Percentiles rank a stretch among this genome's conserved stretches.
Conservation (phyloP, 768 basidiomycete genomes). For the Leccinum broughii region DNA sequence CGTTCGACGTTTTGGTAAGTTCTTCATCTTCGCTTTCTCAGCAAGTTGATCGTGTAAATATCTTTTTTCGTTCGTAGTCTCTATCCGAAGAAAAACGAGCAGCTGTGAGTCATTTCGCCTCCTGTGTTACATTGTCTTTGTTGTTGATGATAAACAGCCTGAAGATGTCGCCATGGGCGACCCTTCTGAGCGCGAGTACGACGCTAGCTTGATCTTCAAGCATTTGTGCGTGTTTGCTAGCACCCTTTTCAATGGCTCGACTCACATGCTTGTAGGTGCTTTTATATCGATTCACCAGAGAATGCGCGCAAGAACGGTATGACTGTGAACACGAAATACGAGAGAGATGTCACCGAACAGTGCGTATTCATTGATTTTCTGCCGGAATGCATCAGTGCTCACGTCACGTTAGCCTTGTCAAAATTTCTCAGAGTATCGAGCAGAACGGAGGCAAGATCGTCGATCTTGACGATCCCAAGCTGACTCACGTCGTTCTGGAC, state of each 20-base stretch:
- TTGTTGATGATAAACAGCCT: slow-evolving; percentile 8
- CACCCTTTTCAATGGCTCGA: not conserved
- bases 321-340: slow-evolving; percentile 52
- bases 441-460: slow-evolving; percentile 75
- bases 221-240: slow-evolving; percentile 60
- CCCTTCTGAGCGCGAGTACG: slow-evolving; percentile 72
- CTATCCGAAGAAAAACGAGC: slow-evolving; percentile 6
- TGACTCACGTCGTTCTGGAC: slow-evolving; percentile 87
- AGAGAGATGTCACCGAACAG: slow-evolving; percentile 55
- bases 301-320: slow-evolving; percentile 72
- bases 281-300: slow-evolving; percentile 82
- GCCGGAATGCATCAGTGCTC: not conserved
- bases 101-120: not conserved
- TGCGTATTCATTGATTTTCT: slow-evolving; percentile 30
- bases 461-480: slow-evolving; percentile 68
- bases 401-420: slow-evolving; percentile 48
- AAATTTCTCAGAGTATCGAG: slow-evolving; percentile 51
- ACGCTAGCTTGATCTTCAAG: slow-evolving; percentile 74
- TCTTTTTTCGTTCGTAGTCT: slow-evolving; percentile 6
- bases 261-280: slow-evolving; percentile 52
- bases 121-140: not conserved
- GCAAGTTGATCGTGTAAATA: not conserved
- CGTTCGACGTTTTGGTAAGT: slow-evolving; percentile 16
- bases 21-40: no score
- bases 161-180: slow-evolving; percentile 70